A percentile compares a stretch with the other conserved stretches of the same genome.
Evolutionary conservation across 2,329 filamentous ascomycete genomes (phyloP).

Genomic region (Alternaria triticimaculans): DNA sequence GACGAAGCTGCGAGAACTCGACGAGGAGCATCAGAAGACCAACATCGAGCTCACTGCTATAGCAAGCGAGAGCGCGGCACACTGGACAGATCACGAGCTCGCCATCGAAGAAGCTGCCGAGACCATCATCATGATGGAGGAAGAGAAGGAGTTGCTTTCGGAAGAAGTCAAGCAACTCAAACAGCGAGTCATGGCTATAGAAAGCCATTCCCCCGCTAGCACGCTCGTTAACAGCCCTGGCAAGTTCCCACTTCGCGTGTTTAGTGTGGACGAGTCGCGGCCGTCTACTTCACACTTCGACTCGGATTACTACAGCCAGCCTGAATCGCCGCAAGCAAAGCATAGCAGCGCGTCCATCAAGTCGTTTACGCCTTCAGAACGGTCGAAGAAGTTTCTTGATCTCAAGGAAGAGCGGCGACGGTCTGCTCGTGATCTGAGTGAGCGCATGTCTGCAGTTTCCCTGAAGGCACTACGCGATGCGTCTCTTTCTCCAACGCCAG

Average conservation of each 20-base stretch:
- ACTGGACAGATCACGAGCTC: constrained; percentile 34
- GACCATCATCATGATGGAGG: constrained; percentile 37
- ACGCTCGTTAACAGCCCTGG: constrained; percentile 22
- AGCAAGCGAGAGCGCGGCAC: constrained; percentile 33
- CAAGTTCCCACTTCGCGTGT: constrained; percentile 31
- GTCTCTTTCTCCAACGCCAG: constrained; percentile 19
- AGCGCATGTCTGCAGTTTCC: constrained; percentile 41
- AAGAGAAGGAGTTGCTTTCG: constrained; percentile 32
- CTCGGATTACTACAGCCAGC: constrained; percentile 49
- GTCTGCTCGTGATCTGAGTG: constrained; percentile 38
- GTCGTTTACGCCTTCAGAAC: constrained; percentile 29
- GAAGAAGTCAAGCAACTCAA: constrained; percentile 34
- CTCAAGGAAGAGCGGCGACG: constrained; percentile 31
- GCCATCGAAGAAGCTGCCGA: constrained; percentile 44
- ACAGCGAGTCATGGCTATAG: constrained; percentile 21
- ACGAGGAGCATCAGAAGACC: constrained; percentile 20
- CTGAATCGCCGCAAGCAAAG: constrained; percentile 37
- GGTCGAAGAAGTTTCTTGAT: constrained; percentile 40
- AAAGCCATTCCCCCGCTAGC: constrained; percentile 15
- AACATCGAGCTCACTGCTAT: constrained; percentile 37
- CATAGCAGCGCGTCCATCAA: constrained; percentile 26
- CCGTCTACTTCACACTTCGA: constrained; percentile 47
- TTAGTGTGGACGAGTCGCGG: constrained; percentile 44
- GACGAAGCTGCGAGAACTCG: constrained; percentile 19
- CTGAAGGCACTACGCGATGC: constrained; percentile 24